Evolutionary conservation across 306 rosid species (phyloP), one percentile per base, ranked within the genome.

Genomic region (Castanopsis chinensis): DNA sequence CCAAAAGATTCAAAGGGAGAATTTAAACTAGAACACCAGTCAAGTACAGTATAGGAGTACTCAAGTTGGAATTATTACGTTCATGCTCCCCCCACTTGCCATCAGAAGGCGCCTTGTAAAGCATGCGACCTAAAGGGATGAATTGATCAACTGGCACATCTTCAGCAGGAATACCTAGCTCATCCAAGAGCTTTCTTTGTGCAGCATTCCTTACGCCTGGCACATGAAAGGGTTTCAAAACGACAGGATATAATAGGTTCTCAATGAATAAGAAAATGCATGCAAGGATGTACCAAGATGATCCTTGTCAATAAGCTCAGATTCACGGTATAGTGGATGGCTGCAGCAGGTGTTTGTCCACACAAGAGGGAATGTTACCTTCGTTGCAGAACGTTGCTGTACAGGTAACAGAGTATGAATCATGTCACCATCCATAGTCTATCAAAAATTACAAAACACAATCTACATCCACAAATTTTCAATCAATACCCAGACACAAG

Each of bases 61-160:
- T 32, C 20, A 65, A 86, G 83, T 73, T 41, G 23, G 77, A 78
- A 75, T 85, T 55, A 78, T 90, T 89, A 95, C 99, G 79, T 88
- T 96, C 99, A 78, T 96, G 99, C 84, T 96, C 99, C 76, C 99
- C 99, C 99, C 99, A 96, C 84, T 91, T 91, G 83, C 97, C 96
- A 73, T 96, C 98, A 74, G 99, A 96, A 79, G 99, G 97, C 41
- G 99, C 98, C 90, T 96, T 96, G 82, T 96, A 96, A 67, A 91
- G 91, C 0, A 96, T 96, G 83, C 97, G 95, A 23, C 98, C 98
- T 61, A 96, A 80, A 28, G 99, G 94, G 81, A 76, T 87, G 86
- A 96, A 93, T 88, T 91, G 89, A 74, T 96, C 98, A 76, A 96
- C 97, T 2, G 99, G 99, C 74, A 96, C 83, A 82, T 96, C 98